A percentile compares a stretch with the other conserved stretches of the same genome.
Conservation (phyloP, 139 green algal genomes). For the Zygnema cylindricum region DNA sequence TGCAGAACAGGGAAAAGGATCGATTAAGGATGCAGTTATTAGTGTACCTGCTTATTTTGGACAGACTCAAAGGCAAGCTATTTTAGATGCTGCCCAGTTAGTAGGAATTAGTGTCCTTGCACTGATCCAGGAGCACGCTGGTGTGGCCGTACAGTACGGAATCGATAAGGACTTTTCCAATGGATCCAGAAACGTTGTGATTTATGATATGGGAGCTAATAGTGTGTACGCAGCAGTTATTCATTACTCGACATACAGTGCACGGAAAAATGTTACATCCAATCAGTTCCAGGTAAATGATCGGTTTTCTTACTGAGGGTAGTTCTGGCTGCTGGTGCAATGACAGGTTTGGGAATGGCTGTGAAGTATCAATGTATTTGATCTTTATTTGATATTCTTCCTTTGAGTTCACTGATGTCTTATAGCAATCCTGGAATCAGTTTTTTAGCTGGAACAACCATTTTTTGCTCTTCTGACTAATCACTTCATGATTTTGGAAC, state of each 20-base stretch:
- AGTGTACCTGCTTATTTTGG: slow-evolving; percentile 87
- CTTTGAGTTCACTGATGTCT: too few species aligned
- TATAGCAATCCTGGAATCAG: too few species aligned
- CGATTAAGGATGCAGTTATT: slow-evolving; percentile 84
- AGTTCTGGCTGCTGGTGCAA: too few species aligned
- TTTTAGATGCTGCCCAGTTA: slow-evolving; percentile 76
- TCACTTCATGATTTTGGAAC: too few species aligned
- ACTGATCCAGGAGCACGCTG: slow-evolving; percentile 86
- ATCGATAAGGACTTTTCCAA: slow-evolving; percentile 81
- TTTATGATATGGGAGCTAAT: slow-evolving; percentile 93
- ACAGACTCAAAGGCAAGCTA: slow-evolving; percentile 78
- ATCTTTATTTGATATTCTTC: slow-evolving; percentile 13
- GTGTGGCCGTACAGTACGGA: slow-evolving; percentile 95
- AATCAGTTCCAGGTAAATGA: slow-evolving; percentile 84
- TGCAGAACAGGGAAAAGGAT: slow-evolving; percentile 74
- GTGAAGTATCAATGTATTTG: too few species aligned
- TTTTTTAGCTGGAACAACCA: too few species aligned
- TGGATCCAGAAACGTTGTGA: slow-evolving; percentile 78
- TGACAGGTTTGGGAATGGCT: too few species aligned
- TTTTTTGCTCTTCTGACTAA: too few species aligned
- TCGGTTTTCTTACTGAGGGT: too few species aligned
- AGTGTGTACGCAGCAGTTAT: slow-evolving; percentile 80
- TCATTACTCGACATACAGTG: slow-evolving; percentile 81
- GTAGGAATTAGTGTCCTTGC: slow-evolving; percentile 78
- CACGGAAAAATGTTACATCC: slow-evolving; percentile 74